Base-by-base conservation (phyloP, 2,329 filamentous ascomycete species). In the Fusarium citri region DNA sequence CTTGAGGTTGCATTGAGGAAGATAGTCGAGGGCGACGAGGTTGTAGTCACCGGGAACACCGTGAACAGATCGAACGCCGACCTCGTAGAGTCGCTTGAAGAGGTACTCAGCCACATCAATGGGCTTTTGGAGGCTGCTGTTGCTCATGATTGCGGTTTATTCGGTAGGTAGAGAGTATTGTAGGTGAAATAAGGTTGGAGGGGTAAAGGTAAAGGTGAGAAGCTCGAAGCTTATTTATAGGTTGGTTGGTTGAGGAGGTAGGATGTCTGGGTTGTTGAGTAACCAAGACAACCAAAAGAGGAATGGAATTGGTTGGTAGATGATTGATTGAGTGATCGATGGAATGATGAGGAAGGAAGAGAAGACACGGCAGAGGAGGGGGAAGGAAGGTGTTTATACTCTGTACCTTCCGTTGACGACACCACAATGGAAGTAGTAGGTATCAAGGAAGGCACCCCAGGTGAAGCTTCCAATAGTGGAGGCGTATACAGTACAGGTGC, bases 11-110 rank as follows among this genome's bases (percentile, higher is more conserved):
- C 82, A 82, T 37, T 86, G 83, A 25, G 85, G 82, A 45, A 93
- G 80, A 77, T 91, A 91, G 78, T 93, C 91, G 25, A 93, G 83
- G 11, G 89, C 85, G 18, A 88, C 84, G 50, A 93, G 84, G 76
- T 93, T 93, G 81, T 91, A 93, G 79, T 94, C 91, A 20, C 89
- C 90, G 6, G 91, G 90, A n/a, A 92, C 80, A 47, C 90, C 90
- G 72, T 92, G 89, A 58, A 92, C 82, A 14, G 89, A 91, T 55
- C 85, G 83, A 31, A 92, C 85, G 30, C 89, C 89, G 37, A 92
- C 79, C 76, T 92, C 85, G 68, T 87, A 82, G 16, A 92, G 83
- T 57, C 91, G 84, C 47, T 82, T 85, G 77, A 91, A 92, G 74
- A 92, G 85, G 73, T 92, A 92, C 76, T 91, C 87, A 59, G 88